Conservation (phyloP, 805 yeast genomes). For the Metschnikowia bowlesiae region DNA sequence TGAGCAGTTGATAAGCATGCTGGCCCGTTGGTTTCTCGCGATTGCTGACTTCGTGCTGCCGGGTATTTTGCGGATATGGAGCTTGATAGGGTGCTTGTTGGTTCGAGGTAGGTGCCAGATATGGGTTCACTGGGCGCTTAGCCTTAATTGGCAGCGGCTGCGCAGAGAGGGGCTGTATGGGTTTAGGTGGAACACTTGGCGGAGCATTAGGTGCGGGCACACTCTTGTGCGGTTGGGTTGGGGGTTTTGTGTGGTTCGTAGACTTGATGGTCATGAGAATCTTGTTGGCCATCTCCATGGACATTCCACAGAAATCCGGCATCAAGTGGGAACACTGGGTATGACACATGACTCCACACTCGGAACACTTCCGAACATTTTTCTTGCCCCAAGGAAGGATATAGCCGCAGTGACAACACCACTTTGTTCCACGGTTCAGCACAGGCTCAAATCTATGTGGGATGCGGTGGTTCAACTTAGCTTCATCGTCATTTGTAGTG, state of each 20-base stretch:
- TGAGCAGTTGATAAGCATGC: slow-evolving; percentile 4
- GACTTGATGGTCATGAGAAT: slow-evolving; percentile 79
- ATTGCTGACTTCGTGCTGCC: background rate
- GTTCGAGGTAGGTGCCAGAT: background rate
- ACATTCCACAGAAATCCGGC: slow-evolving; percentile 98
- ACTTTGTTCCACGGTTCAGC: slow-evolving; percentile 90
- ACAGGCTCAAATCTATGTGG: slow-evolving; percentile 96
- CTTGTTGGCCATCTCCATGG: slow-evolving; percentile 93
- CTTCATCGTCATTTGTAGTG: slow-evolving; percentile 67
- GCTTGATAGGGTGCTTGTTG: slow-evolving; percentile 5
- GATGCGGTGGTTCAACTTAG: slow-evolving; percentile 87
- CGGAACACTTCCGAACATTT: slow-evolving; percentile 86
- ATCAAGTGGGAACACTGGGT: slow-evolving; percentile 88
- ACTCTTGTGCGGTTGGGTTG: slow-evolving; percentile 18
- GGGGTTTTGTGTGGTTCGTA: slow-evolving; percentile 34
- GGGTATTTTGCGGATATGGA: slow-evolving; percentile 10
- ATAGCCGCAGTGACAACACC: slow-evolving; percentile 99
- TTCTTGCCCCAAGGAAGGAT: slow-evolving; percentile 92
- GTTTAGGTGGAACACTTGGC: slow-evolving; percentile 6
- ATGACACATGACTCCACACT: slow-evolving; percentile 95
- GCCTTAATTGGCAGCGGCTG: slow-evolving; percentile 5
- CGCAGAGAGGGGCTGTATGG: background rate
- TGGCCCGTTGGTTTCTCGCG: background rate
- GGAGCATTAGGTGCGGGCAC: slow-evolving; percentile 4
- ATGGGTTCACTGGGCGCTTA: background rate